Conservation (phyloP, 768 basidiomycete genomes). For the Kwoniella mangroviensis region DNA sequence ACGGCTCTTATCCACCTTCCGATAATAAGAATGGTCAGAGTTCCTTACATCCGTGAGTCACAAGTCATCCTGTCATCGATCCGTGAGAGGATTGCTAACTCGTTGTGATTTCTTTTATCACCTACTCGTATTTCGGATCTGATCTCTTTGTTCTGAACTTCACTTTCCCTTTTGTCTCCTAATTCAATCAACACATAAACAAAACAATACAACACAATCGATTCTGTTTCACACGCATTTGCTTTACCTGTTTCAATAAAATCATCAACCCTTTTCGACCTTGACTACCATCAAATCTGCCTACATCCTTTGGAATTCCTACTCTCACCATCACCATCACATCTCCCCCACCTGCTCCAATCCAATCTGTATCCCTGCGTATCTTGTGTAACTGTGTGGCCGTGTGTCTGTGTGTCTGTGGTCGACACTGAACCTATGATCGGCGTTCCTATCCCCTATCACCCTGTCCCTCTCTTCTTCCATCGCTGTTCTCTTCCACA, state of each 20-base stretch:
- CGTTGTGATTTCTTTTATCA: no score
- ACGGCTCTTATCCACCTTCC: neutral
- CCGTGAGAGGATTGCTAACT: no score
- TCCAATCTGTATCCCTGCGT: neutral
- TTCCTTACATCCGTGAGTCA: neutral
- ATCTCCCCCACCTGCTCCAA: neutral
- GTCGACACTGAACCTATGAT: no score
- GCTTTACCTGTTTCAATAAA: neutral
- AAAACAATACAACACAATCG: neutral
- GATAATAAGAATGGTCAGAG: neutral
- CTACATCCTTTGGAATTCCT: constrained; percentile 1
- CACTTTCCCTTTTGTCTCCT: neutral
- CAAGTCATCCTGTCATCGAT: neutral
- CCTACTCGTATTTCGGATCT: no score
- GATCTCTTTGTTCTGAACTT: neutral
- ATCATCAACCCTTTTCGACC: neutral
- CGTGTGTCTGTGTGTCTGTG: no score
- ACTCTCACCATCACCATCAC: constrained; percentile 12
- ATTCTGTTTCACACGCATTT: neutral
- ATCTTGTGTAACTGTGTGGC: no score
- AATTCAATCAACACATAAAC: neutral
- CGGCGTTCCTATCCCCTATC: neutral
- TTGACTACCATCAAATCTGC: constrained; percentile 12
- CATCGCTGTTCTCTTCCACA: neutral
- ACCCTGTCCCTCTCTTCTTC: neutral